Conservation (phyloP, 495 filamentous ascomycete genomes). For the Penicillium lividum region DNA sequence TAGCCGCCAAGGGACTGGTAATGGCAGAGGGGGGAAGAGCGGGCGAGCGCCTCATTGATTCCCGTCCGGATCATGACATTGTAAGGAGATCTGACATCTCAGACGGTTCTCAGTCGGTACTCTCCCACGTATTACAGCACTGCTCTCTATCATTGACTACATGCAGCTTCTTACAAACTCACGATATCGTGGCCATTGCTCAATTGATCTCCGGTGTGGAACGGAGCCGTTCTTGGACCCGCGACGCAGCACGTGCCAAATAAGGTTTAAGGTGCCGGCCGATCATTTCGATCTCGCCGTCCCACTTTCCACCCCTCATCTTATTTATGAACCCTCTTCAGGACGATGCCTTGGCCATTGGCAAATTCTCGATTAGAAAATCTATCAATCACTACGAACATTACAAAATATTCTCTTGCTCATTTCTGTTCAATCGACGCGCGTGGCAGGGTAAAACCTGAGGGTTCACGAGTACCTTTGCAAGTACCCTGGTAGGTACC, state of each 20-base stretch:
- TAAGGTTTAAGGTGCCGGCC: neutral
- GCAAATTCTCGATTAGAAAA: neutral
- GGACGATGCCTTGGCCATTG: neutral
- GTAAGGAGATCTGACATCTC: neutral
- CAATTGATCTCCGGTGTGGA: too few relatives aligned
- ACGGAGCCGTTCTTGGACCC: neutral
- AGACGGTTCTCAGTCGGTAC: neutral
- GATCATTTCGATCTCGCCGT: neutral
- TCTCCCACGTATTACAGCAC: neutral
- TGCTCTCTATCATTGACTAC: neutral
- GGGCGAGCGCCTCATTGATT: neutral
- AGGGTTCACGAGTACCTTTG: too few relatives aligned
- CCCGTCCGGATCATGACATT: neutral
- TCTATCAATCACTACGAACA: neutral
- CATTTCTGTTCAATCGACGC: neutral
- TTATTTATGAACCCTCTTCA: neutral
- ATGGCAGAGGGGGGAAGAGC: too few relatives aligned
- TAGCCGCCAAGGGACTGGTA: too few relatives aligned
- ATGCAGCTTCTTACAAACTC: neutral
- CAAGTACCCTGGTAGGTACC: neutral
- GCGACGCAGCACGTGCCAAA: neutral
- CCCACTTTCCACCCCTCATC: neutral
- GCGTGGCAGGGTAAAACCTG: too few relatives aligned
- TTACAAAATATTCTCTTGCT: neutral
- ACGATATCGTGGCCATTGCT: neutral